Evolutionary conservation across 768 basidiomycete genomes (phyloP), one percentile per base, ranked within the genome.

Genomic region (Cyathus striatus): DNA sequence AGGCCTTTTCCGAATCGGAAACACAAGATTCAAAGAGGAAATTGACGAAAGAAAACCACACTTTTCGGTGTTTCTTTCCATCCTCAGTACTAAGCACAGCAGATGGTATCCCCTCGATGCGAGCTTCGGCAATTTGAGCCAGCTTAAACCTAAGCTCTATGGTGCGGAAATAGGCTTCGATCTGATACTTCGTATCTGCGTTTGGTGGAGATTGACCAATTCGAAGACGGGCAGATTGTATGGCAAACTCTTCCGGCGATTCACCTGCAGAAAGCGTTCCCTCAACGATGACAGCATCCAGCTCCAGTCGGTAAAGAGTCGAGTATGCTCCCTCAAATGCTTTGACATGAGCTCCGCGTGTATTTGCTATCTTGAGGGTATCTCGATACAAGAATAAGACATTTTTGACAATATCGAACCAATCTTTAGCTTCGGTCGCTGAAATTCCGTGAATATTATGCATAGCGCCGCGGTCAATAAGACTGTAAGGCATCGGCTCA

Each of bases 291-390:
- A 57, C 54, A 3, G 45, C 41, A 0, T 64, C 54, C 54, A 79
- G 53, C 55, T 83, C 79, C 38, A 63, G 57, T 30, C 70, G 62
- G 42, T 73, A 74, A 3, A 83, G 60, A 44, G 59, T 72, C 0
- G 79, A 67, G 47, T 78, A 67, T 0, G 82, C 75, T 0, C 78
- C 72, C 41, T 86, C 75, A 73, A 78, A 85, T 1, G 83, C 82
- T 23, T 70, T 58, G 5, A 60, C 60, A 48, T 86, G 81, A 0
- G 82, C 71, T 9, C 75, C 74, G 4, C 78, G 76, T 23, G 63
- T 76, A 12, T 53, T 49, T 0, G 78, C 64, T 6, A 82, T 57
- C 22, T 57, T 57, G 7, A 61, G 50, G 9, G 68, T 67, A 14
- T 64, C 52, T 7, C 43, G 54, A 49, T 84, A 81, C 0, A 65